Evolutionary conservation across 345 rosid species (phyloP).

Genomic region (Eucalyptus grandis): DNA sequence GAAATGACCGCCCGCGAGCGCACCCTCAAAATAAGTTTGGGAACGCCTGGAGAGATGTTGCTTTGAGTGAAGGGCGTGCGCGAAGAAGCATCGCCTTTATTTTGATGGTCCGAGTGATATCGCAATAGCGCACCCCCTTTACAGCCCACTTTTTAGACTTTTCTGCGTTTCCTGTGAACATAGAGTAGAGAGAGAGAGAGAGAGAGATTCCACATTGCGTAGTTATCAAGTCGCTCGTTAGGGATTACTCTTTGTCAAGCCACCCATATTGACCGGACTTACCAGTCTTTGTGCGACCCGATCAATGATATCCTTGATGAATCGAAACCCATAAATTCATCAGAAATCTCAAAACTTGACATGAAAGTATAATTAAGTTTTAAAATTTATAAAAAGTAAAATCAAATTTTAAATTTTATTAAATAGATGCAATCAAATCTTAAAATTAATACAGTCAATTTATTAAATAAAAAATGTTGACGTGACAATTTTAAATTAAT

Average conservation of each 20-base stretch:
- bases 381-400: rapidly evolving
- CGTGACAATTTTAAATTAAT: too few relatives aligned
- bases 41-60: background rate
- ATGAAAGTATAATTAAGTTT: rapidly evolving
- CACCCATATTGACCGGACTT: background rate
- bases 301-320: background rate
- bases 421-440: rapidly evolving
- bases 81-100: too few relatives aligned
- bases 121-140: too few relatives aligned
- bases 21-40: background rate
- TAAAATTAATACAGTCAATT: too few relatives aligned
- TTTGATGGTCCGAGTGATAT: too few relatives aligned
- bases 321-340: background rate
- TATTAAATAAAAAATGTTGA: too few relatives aligned
- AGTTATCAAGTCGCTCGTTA: background rate
- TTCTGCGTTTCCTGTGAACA: background rate
- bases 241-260: background rate
- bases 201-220: background rate
- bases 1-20: background rate
- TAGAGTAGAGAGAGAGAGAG: background rate
- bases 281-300: background rate
- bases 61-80: background rate
- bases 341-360: too few relatives aligned
- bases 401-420: rapidly evolving
- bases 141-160: background rate